Base-by-base conservation (phyloP, 768 basidiomycete species). In the Serendipita vermifera region DNA sequence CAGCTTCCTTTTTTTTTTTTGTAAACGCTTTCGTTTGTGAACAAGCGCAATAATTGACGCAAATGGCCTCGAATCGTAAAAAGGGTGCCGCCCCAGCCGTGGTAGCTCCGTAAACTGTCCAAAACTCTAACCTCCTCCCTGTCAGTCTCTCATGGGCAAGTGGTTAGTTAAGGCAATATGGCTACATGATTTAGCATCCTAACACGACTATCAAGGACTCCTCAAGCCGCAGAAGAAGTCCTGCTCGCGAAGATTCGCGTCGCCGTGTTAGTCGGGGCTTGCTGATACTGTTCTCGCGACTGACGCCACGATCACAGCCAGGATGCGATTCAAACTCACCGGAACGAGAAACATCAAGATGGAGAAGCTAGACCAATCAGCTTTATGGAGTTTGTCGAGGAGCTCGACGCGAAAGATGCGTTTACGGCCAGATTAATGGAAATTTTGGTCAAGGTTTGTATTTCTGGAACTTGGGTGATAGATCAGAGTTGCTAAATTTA, bases 351-450 rank as follows among this genome's bases (percentile, higher is more conserved):
- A 31, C 26, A 7, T n/a, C 17, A 31, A 7, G 46, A 51, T 27
- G 46, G 27, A 7, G 46, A 51, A 22, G 46, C 46, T n/a, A 51
- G 46, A 51, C 46, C 46, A n/a, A 29, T 51, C 22, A 20, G 24
- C n/a, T 51, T 51, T 26, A 31, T 27, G 9, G 46, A 51, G 0
- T 51, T 51, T 51, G 46, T 51, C 7, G 24, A 51, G 17, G 24
- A 22, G 27, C 32, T 24, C 27, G 46, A 51, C 32, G 24, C 46
- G 9, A 22, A 31, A 29, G 46, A 51, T 29, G 26, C 46, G 27
- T 51, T 51, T 29, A 51, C 46, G 15, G 46, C 46, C 46, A 51
- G 32, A n/a, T 31, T 51, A 20, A 51, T 51, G 46, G 46, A 51
- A 31, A 31, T 51, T 15, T 26, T 51, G 7, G 46, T 51, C 22